These are phyloP conservation scores for Nicotiana knightiana DNA, from an alignment of 257 asterid species.

Conservation along the genomic window DNA sequence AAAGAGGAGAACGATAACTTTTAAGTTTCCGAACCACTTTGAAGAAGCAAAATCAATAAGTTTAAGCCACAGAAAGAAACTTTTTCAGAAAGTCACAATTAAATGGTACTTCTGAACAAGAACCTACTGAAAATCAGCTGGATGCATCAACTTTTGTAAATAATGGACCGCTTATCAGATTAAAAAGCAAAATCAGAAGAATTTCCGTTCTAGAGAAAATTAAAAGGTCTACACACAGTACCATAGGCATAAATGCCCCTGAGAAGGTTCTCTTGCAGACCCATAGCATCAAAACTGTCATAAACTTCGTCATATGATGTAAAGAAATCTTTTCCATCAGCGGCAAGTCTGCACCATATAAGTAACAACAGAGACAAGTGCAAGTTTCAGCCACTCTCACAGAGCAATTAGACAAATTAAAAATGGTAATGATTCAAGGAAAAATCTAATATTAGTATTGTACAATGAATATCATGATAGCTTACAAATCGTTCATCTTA, in stretches of 20 bases:
- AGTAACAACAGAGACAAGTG: background rate
- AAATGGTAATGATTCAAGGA: background rate
- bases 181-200: background rate
- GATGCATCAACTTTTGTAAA: background rate
- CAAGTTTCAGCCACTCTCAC: background rate
- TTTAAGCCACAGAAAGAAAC: background rate
- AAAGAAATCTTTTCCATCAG: constrained; percentile 31
- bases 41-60: background rate
- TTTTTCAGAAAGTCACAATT: background rate
- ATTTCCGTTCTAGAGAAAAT: background rate
- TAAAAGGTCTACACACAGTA: background rate
- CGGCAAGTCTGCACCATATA: constrained; percentile 16
- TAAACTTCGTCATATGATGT: constrained; percentile 34
- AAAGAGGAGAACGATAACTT: too few relatives aligned
- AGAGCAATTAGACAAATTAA: background rate
- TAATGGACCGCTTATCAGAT: background rate
- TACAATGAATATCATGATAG: background rate
- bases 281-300: constrained; percentile 36
- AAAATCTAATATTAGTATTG: background rate
- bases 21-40: too few relatives aligned
- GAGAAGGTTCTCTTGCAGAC: constrained; percentile 32
- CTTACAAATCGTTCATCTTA: constrained; percentile 64
- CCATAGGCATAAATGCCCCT: constrained; percentile 38
- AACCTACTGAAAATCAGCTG: background rate
- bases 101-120: background rate